Evolutionary conservation across 345 rosid species (phyloP).

Genomic region (Hibiscus tridactylites): DNA sequence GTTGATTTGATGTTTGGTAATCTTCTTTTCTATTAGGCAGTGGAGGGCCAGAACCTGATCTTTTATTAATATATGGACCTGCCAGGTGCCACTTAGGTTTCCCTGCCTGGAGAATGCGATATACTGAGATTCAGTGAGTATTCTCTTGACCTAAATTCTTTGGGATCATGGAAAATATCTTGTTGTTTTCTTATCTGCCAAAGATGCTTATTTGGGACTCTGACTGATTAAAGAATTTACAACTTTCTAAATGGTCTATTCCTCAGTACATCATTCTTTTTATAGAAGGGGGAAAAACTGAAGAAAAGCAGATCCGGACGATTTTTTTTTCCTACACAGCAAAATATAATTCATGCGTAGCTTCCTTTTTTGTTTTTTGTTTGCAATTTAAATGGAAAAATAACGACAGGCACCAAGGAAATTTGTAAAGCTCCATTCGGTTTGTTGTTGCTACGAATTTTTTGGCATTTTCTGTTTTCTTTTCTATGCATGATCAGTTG

Average conservation of each 20-base stretch:
- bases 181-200: neutral
- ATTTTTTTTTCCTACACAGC: no score
- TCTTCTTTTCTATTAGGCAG: slow-evolving; percentile 40
- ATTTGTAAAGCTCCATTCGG: no score
- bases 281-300: neutral
- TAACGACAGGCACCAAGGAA: neutral
- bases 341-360: neutral
- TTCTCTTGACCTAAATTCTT: slow-evolving; percentile 6
- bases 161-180: neutral
- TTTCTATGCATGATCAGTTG: no score
- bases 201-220: neutral
- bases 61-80: slow-evolving; percentile 80
- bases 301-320: neutral
- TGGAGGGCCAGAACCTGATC: slow-evolving; percentile 64
- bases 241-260: neutral
- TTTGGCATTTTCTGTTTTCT: no score
- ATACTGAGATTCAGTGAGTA: slow-evolving; percentile 78
- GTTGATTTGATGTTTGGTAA: slow-evolving; percentile 1
- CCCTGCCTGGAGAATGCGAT: slow-evolving; percentile 90
- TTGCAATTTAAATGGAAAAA: neutral
- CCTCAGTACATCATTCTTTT: neutral
- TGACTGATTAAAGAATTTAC: neutral
- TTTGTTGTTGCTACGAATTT: no score
- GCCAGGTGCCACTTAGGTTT: slow-evolving; percentile 85
- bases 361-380: neutral